Evolutionary conservation across 805 yeast genomes (phyloP), one percentile per base, ranked within the genome.

Genomic region (Barnettozyma pratensis): DNA sequence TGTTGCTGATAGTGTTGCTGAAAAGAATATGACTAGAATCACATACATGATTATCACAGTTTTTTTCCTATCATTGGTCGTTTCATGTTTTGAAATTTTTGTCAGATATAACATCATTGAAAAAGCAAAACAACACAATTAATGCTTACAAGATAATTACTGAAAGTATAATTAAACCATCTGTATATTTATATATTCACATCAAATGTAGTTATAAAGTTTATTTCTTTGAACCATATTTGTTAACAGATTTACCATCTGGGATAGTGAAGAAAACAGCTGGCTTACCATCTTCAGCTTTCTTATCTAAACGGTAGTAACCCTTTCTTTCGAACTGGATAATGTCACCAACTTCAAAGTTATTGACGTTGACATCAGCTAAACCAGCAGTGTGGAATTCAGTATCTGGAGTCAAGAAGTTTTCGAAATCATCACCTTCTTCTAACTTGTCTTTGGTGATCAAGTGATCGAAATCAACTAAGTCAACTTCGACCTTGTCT

Each of bases 261-360:
- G 98, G 98, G 60, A 92, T 89, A 56, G 96, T 85, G 73, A 86
- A 92, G 76, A 92, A 85, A 44, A 85, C 83, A 54, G 81, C 84
- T 54, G 81, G 80, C 58, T 80, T 73, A 49, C 83, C 86, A 50
- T 76, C 80, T 34, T 71, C 67, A 53, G 75, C 75, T 50, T 69
- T 62, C 54, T 73, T 56, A 58, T 92, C 98, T 52, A 91, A 75
- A 66, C 94, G 81, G 81, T 72, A 92, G 77, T 89, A 92, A 60
- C 98, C 98, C 75, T 92, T 92, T 76, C 98, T 87, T 73, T 92
- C 98, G 58, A 92, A 90, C 73, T 92, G 98, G 58, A 92, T 81
- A 50, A 91, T 75, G 57, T 88, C 96, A 56, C 96, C 96, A 57
- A 74, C 85, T 73, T 87, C 83, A 78, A 92, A 76, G 45, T 76